Base-by-base conservation (phyloP, 2,329 filamentous ascomycete genomes). In the Pseudogymnoascus sp. region DNA sequence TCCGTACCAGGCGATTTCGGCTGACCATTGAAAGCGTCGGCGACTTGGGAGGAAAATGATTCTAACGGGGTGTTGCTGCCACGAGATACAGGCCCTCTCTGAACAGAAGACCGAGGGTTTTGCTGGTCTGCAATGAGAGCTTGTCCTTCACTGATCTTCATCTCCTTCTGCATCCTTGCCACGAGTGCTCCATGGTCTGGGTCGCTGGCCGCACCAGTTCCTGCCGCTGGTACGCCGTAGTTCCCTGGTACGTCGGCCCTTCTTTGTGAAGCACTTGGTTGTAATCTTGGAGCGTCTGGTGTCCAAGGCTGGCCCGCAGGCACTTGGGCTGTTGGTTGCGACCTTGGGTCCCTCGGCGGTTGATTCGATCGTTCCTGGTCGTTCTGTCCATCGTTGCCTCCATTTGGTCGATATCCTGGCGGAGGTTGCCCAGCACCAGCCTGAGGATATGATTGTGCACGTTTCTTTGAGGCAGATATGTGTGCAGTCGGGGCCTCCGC, bases 401-500 rank as follows among this genome's bases (percentile, higher is more conserved):
- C 28, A 50, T 46, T 62, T 40, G 28, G 28, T 7, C 38, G 36
- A 11, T 42, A 46, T 40, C 36, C 18, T 42, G 60, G 36, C 2
- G 67, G 37, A 23, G 59, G 23, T 14, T 34, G 46, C 25, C 8
- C 25, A 3, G 46, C 25, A 8, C 10, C 11, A 18, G 18, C 12
- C 23, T 60, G 63, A n/a, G 71, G 70, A 36, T 72, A 67, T 46
- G 69, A 67, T 56, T 69, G 64, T 34, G 70, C 64, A 60, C 68
- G 68, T 68, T 74, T 79, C 74, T 82, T 87, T 66, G 77, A 79
- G 72, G 79, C 81, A 4, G 85, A 87, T 62, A 96, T 88, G 72
- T 95, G 89, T 18, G 85, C 79, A 1, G 87, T 84, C 1, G 90
- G 89, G 7, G 83, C 78, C 62, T 90, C 86, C 62, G 89, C 88